Base-by-base conservation (phyloP, 768 basidiomycete species). In the Trametes cubensis region DNA sequence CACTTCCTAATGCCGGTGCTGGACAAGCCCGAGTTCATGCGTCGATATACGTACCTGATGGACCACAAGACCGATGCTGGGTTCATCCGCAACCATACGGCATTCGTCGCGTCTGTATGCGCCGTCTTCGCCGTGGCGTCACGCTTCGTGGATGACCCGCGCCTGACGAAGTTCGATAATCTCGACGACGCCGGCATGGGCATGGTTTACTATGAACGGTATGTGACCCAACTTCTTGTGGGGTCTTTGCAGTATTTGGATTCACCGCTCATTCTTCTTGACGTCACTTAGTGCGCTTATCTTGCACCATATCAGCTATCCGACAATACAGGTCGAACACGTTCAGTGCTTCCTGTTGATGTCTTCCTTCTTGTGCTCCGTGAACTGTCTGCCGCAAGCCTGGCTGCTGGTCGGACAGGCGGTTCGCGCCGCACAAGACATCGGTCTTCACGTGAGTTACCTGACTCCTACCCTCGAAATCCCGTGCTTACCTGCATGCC, bases 391-490 rank as follows among this genome's bases (percentile, higher is more conserved):
- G 54, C 94, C 94, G 3, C 94, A 95, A 76, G 92, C 94, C 30
- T 96, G 94, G 94, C 84, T 95, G 64, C 81, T 95, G 60, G 85
- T 94, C 57, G 94, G 94, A 45, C 94, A 95, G 73, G 94, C 92
- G 23, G 85, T 96, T 49, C 86, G 94, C 61, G 86, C 86, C 61
- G 94, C 90, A 3, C 94, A 95, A 74, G 94, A 96, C 77, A 80
- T 95, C 44, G 94, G 94, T 47, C 82, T 96, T 67, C 94, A 95
- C 77, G 93, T 95, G 77, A 80, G 92, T 72, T 51, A 61, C 25
- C 18, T 53, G 41, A 3, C 39, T 38, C 44, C 61, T 55, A 23
- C 60, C 21, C 55, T 53, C 55, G 55, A 57, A n/a, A 20, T 51
- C 48, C 52, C 60, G 60, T 60, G 58, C 63, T 60, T 50, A 62